Conservation (phyloP, 805 yeast species). For the Suhomyces emberorum region DNA sequence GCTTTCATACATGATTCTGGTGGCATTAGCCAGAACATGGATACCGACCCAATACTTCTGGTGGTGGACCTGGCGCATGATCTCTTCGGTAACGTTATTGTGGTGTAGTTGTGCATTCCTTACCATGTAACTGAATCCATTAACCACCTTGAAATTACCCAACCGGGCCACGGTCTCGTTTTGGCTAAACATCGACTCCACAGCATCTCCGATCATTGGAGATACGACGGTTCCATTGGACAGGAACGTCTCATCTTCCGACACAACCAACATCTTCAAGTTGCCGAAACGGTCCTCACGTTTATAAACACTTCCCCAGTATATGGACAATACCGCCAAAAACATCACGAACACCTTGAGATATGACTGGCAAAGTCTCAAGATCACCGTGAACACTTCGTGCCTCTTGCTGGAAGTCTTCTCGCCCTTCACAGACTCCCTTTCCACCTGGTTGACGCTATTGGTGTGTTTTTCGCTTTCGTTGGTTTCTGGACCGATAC, state of each 20-base stretch:
- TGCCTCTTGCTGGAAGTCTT: neutral
- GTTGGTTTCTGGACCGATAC: no score
- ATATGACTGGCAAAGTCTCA: conserved; percentile 15
- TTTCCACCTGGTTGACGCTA: no score
- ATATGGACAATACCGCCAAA: conserved; percentile 33
- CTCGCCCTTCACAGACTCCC: neutral
- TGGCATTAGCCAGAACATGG: conserved; percentile 23
- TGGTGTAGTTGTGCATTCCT: conserved; percentile 20
- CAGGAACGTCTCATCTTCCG: conserved; percentile 25
- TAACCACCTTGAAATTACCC: conserved; percentile 19
- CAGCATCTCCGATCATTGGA: conserved; percentile 18
- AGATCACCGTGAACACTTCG: conserved; percentile 1
- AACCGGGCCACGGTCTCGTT: conserved; percentile 8
- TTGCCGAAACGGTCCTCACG: conserved; percentile 28
- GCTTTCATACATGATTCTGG: conserved; percentile 20
- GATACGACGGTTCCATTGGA: conserved; percentile 16
- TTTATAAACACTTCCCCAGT: conserved; percentile 39
- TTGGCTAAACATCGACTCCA: conserved; percentile 14
- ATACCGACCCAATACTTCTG: conserved; percentile 31
- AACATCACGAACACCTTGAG: conserved; percentile 19
- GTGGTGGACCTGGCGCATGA: conserved; percentile 21
- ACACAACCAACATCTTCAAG: conserved; percentile 35
- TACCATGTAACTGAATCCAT: conserved; percentile 10
- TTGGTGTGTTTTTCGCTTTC: no score
- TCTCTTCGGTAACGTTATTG: conserved; percentile 16